phyloP scores from a whole-genome alignment of 2,329 filamentous ascomycete genomes.

The Akanthomyces muscarius region DNA sequence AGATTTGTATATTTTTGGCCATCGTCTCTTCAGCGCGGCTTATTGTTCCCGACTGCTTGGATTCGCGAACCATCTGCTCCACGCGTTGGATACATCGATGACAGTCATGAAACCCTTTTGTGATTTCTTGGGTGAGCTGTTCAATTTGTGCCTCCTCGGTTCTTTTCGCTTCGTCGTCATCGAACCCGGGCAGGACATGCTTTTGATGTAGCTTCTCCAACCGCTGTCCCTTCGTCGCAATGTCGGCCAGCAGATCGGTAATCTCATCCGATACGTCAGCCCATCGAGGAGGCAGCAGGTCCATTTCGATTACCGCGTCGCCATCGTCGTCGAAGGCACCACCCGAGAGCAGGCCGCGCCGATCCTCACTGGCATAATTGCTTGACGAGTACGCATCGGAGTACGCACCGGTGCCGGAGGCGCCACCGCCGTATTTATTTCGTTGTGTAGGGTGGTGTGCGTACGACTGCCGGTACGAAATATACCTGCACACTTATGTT shows the following conservation, averaged over 20 bases:
- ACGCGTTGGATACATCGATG: slow-evolving; percentile 85
- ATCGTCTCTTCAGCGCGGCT: slow-evolving; percentile 86
- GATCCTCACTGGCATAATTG: slow-evolving; percentile 45
- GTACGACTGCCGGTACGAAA: slow-evolving; percentile 98
- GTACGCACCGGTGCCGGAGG: slow-evolving; percentile 52
- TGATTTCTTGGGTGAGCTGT: slow-evolving; percentile 83
- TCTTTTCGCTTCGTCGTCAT: slow-evolving; percentile 86
- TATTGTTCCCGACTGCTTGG: slow-evolving; percentile 66
- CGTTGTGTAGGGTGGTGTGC: slow-evolving; percentile 90
- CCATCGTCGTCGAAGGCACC: slow-evolving; percentile 79
- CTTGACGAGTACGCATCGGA: slow-evolving; percentile 54
- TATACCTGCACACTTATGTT: slow-evolving; percentile 61
- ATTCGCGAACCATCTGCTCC: slow-evolving; percentile 80
- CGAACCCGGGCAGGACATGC: slow-evolving; percentile 92
- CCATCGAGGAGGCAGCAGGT: slow-evolving; percentile 91
- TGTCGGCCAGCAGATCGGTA: slow-evolving; percentile 72
- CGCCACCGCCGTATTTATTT: slow-evolving; percentile 57
- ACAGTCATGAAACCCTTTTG: slow-evolving; percentile 81
- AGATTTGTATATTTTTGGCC: slow-evolving; percentile 94
- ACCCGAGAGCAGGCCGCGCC: slow-evolving; percentile 77
- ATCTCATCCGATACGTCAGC: slow-evolving; percentile 94
- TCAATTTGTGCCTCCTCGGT: slow-evolving; percentile 90
- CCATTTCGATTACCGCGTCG: slow-evolving; percentile 97
- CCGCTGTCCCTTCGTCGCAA: slow-evolving; percentile 76
- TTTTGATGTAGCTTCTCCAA: slow-evolving; percentile 95